A percentile compares a stretch with the other conserved stretches of the same genome.
Evolutionary conservation across 495 filamentous ascomycete genomes (phyloP).

Genomic region (Neurospora sp.): DNA sequence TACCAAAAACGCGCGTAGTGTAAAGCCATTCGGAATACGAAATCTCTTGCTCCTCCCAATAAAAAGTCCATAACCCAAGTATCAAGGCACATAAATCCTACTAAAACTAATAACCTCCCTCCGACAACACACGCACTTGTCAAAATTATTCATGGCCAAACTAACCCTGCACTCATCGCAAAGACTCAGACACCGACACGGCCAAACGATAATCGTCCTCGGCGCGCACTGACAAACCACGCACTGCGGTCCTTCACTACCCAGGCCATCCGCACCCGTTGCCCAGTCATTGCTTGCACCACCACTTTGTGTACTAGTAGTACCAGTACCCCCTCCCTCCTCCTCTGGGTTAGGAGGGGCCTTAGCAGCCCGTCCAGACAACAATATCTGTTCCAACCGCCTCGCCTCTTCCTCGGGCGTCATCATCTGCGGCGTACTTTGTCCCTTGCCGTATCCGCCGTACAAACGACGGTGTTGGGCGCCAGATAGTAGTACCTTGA

Average conservation of each 20-base stretch:
- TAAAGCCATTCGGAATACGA: background rate
- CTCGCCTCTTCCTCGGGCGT: conserved; percentile 64
- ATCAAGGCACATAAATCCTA: conserved; percentile 84
- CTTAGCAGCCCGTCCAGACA: conserved; percentile 41
- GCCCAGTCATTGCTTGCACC: conserved; percentile 36
- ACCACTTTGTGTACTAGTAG: background rate
- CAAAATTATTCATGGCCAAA: conserved; percentile 93
- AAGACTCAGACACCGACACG: conserved; percentile 84
- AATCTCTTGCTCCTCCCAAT: background rate
- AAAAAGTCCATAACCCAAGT: background rate
- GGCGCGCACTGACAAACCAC: conserved; percentile 87
- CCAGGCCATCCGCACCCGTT: conserved; percentile 59
- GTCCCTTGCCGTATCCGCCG: background rate
- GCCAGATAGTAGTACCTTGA: conserved; percentile 51
- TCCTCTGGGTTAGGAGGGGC: conserved; percentile 7
- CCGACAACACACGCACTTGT: conserved; percentile 88
- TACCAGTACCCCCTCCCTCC: background rate
- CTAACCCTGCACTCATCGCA: conserved; percentile 93
- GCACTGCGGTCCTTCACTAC: conserved; percentile 69
- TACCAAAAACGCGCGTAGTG: background rate
- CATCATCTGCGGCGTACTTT: conserved; percentile 16
- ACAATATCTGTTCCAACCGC: conserved; percentile 72
- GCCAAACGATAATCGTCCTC: conserved; percentile 89
- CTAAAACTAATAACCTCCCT: conserved; percentile 78
- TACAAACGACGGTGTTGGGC: conserved; percentile 13